Base-by-base conservation (phyloP, 2,329 filamentous ascomycete species). In the Dothiorella sarmentorum region DNA sequence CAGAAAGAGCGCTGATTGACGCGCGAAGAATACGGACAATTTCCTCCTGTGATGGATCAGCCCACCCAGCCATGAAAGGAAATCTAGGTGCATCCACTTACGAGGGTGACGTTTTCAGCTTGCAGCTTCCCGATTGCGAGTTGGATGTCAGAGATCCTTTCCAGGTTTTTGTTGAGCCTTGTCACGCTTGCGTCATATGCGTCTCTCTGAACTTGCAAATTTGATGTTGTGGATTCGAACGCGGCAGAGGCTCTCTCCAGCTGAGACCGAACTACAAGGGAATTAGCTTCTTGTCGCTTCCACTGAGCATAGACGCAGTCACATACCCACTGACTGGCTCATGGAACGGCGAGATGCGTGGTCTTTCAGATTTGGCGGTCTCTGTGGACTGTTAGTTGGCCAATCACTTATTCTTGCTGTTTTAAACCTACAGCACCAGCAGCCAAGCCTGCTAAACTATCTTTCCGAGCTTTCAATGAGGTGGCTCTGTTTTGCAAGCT, bases 1-100 rank as follows among this genome's bases (percentile, higher is more conserved):
- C 56, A 3, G 56, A 20, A 0, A 58, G 43, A 11, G 43, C 43
- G 7, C 18, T 47, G 20, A 58, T 58, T 20, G 42, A 49, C 2
- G 56, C 56, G 7, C 56, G 56, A 9, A 58, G 43, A 15, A 58
- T 47, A 9, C 31, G 29, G 15, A 47, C 31, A 22, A 58, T 58
- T 18, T 47, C 42, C 6, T 44, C 29, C 53, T 56, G 22, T 15
- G 3, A 13, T 13, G 24, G 22, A 13, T 44, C 42, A 33, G 42
- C 1, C 18, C 29, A 13, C 29, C 29, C 29, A 31, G 6, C 29
- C 6, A n/a, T n/a, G n/a, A n/a, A n/a, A n/a, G n/a, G n/a, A n/a
- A n/a, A n/a, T n/a, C n/a, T n/a, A n/a, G n/a, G n/a, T n/a, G n/a
- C n/a, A n/a, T n/a, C n/a, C 9, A 44, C 53, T 18, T 26, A 56